Evolutionary conservation across 2,329 filamentous ascomycete species (phyloP).

Genomic region (Beauveria caledonica): DNA sequence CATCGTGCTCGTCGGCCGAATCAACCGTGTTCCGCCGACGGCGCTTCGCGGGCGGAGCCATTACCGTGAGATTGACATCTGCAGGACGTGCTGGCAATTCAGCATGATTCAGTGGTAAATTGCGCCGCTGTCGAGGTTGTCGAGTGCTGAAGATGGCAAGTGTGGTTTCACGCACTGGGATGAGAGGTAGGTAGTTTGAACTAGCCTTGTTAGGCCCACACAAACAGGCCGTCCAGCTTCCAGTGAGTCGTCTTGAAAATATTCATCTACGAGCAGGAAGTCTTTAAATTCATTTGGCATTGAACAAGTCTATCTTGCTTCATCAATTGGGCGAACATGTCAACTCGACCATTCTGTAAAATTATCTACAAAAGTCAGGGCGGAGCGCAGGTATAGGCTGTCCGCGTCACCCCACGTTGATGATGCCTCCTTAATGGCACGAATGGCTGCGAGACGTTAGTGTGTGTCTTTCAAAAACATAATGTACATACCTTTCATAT

Average conservation of each 20-base stretch:
- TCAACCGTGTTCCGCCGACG: constrained; percentile 48
- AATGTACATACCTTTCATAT: constrained; percentile 60
- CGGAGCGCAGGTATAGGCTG: constrained; percentile 57
- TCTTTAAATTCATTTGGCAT: not conserved
- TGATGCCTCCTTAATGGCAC: constrained; percentile 66
- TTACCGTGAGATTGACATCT: constrained; percentile 29
- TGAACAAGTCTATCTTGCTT: not conserved
- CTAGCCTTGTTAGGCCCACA: not conserved
- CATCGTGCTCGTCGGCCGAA: constrained; percentile 42
- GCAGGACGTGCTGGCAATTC: constrained; percentile 18
- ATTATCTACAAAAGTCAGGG: constrained; percentile 64
- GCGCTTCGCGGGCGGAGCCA: constrained; percentile 52
- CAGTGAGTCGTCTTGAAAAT: not conserved
- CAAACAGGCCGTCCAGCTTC: not conserved
- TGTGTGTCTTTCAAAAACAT: not conserved
- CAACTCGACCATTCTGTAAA: constrained; percentile 58
- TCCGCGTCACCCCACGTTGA: constrained; percentile 66
- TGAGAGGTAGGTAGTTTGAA: not conserved
- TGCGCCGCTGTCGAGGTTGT: not conserved
- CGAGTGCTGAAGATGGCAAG: not conserved
- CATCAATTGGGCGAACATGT: not conserved
- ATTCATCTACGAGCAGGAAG: not conserved
- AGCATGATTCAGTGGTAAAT: constrained; percentile 8
- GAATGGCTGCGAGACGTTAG: constrained; percentile 41
- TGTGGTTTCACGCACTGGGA: not conserved